Conservation (phyloP, 106 monocot species). For the Acanthochlamys bracteata region DNA sequence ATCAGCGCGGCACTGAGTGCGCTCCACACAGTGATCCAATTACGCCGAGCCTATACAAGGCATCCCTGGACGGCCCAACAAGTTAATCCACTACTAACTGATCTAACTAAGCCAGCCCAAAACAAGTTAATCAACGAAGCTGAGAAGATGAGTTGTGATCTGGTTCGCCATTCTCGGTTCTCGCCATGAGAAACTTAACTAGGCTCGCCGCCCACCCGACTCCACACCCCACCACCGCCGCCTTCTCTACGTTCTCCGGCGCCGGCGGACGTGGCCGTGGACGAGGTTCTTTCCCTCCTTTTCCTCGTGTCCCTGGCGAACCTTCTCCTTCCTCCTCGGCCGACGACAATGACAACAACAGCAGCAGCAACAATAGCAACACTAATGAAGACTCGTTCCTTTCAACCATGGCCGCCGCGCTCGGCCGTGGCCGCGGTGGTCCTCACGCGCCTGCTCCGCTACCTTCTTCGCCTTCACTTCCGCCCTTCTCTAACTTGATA, state of each 20-base stretch:
- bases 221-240: conserved; percentile 15
- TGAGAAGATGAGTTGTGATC: no score
- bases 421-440: conserved; percentile 29
- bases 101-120: no score
- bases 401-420: conserved; percentile 8
- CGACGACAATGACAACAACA: background rate
- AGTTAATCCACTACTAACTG: no score
- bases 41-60: no score
- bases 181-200: conserved; percentile 34
- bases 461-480: background rate
- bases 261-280: conserved; percentile 26
- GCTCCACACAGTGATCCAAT: no score
- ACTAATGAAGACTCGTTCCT: background rate
- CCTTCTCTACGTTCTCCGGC: conserved; percentile 18
- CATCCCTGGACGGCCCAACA: no score
- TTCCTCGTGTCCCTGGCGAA: conserved; percentile 10
- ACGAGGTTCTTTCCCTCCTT: background rate
- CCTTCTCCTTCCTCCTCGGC: conserved; percentile 2
- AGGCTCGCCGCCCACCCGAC: conserved; percentile 12
- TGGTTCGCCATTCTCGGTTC: no score
- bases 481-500: background rate
- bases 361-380: no score
- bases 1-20: no score
- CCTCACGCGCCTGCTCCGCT: conserved; percentile 11
- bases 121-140: no score